A percentile compares a stretch with the other conserved stretches of the same genome.
phyloP scores from a whole-genome alignment of 2,329 filamentous ascomycete species.

The Bipolaris cookei region DNA sequence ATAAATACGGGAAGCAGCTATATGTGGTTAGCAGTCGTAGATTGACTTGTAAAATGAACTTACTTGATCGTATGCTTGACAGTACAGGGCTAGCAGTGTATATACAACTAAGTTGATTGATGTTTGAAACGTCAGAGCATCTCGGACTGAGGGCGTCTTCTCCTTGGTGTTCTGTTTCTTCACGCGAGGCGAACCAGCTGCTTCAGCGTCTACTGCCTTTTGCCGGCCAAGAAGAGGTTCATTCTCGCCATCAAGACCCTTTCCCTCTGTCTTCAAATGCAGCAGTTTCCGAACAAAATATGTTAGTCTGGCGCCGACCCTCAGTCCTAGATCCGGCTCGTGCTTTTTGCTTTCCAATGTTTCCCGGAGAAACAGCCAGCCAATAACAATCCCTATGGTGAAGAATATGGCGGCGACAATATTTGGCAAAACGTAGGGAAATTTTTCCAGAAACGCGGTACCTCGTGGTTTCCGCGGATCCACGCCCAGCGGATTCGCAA shows the following conservation, averaged over 20 bases:
- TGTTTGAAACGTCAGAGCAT: constrained; percentile 78
- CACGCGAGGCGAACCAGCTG: constrained; percentile 9
- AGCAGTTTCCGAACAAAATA: constrained; percentile 32
- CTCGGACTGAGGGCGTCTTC: constrained; percentile 53
- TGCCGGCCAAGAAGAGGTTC: constrained; percentile 40
- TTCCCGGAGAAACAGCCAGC: constrained; percentile 83
- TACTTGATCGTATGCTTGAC: constrained; percentile 80
- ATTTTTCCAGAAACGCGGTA: constrained; percentile 73
- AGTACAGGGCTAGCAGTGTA: constrained; percentile 80
- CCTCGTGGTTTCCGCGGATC: constrained; percentile 70
- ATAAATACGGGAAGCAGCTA: constrained; percentile 82
- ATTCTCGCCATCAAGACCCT: constrained; percentile 24
- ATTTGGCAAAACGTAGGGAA: constrained; percentile 86
- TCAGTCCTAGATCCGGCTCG: constrained; percentile 74
- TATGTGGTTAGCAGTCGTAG: constrained; percentile 11
- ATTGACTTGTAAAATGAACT: background rate
- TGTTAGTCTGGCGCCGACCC: constrained; percentile 71
- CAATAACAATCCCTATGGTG: constrained; percentile 74
- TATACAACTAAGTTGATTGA: constrained; percentile 78
- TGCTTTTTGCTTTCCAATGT: constrained; percentile 76
- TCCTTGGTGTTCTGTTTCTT: constrained; percentile 17
- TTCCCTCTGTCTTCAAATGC: constrained; percentile 17
- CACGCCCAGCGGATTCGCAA: constrained; percentile 79
- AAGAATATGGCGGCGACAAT: constrained; percentile 79
- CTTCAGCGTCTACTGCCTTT: constrained; percentile 29